These are phyloP conservation scores for Hyaloraphidium curvatum DNA, from an alignment of 192 early-diverging fungal species.

Conservation along the genomic window DNA sequence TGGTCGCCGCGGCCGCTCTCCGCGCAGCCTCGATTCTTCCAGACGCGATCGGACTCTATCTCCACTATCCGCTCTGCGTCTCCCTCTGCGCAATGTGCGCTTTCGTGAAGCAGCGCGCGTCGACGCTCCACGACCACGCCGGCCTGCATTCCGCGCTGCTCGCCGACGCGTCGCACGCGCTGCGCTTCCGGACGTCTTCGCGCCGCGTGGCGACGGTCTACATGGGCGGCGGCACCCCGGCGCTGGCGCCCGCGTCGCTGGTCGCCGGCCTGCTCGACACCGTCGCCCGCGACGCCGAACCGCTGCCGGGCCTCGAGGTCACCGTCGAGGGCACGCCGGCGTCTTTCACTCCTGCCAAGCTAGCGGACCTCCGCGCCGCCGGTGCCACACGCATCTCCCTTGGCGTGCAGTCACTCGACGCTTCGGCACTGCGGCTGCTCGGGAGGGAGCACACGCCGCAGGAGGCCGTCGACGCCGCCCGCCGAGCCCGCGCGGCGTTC, in stretches of 20 bases:
- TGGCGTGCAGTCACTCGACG: conserved; percentile 28
- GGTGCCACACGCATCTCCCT: conserved; percentile 30
- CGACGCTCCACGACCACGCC: too few species aligned
- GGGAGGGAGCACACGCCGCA: conserved; percentile 24
- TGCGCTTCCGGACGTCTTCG: conserved; percentile 11
- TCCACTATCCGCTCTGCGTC: too few species aligned
- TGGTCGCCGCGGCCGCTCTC: too few species aligned
- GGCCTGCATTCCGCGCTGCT: too few species aligned
- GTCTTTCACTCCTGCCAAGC: conserved; percentile 9
- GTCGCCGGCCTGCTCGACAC: not conserved
- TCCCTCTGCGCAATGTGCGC: too few species aligned
- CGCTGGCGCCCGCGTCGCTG: conserved; percentile 18
- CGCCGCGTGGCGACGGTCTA: conserved; percentile 15
- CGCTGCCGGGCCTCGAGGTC: not conserved
- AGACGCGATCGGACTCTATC: too few species aligned
- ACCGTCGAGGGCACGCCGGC: conserved; percentile 5
- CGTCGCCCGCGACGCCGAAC: not conserved
- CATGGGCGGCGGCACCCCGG: conserved; percentile 39
- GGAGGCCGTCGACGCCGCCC: conserved; percentile 15
- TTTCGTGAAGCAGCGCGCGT: too few species aligned
- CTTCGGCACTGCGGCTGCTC: conserved; percentile 12
- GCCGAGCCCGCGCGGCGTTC: conserved; percentile 13
- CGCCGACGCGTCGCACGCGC: conserved; percentile 12
- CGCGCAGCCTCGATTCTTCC: too few species aligned
- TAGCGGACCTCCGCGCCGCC: conserved; percentile 15